These are phyloP conservation scores for Lichina pygmaea DNA, from an alignment of 495 filamentous ascomycete species.

Conservation along the genomic window DNA sequence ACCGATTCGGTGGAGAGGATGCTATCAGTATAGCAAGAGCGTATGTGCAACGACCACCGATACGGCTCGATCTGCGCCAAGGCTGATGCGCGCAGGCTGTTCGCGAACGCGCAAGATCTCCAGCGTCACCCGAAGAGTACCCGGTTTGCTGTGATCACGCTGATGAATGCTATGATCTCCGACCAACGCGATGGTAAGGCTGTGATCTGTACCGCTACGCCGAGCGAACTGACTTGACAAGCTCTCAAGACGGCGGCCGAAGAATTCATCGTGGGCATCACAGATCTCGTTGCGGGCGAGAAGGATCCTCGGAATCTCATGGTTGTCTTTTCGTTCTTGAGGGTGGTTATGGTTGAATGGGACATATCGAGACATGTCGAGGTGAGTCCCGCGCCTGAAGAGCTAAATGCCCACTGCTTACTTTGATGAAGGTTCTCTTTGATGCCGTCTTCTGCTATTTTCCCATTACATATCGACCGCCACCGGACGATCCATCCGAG, in stretches of 20 bases:
- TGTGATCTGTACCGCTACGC: not conserved
- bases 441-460: conserved; percentile 59
- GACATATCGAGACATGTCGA: conserved; percentile 33
- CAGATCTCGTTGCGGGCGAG: conserved; percentile 44
- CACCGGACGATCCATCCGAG: conserved; percentile 47
- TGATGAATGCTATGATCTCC: conserved; percentile 37
- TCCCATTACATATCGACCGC: conserved; percentile 50
- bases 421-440: conserved; percentile 24
- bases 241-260: conserved; percentile 26
- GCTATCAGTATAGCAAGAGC: not conserved
- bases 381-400: conserved; percentile 13
- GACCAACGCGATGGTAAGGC: conserved; percentile 30
- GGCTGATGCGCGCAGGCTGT: not conserved
- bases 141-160: conserved; percentile 32
- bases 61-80: not conserved
- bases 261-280: conserved; percentile 32
- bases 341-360: conserved; percentile 50
- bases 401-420: not conserved
- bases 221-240: conserved; percentile 6
- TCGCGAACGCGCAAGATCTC: conserved; percentile 13
- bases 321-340: conserved; percentile 48
- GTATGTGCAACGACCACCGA: not conserved
- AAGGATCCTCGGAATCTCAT: conserved; percentile 58
- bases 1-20: conserved; percentile 1
- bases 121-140: conserved; percentile 36